Percentiles rank a stretch among this genome's conserved stretches.
These are phyloP conservation scores for Oldenlandia corymbosa DNA, from an alignment of 257 asterid genomes.

Conservation along the genomic window DNA sequence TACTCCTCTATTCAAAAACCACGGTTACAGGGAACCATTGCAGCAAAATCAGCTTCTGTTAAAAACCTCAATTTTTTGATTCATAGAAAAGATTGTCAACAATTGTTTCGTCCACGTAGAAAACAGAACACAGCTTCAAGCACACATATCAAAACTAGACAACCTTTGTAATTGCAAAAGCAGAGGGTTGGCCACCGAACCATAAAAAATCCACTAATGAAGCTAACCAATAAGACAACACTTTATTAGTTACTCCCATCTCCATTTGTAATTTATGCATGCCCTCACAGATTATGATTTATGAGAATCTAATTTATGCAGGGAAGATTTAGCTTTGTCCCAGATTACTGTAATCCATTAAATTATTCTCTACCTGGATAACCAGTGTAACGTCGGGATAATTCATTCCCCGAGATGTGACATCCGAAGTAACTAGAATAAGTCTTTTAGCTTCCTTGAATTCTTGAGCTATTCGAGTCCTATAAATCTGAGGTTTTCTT, in stretches of 20 bases:
- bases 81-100: neutral
- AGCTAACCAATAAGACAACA: neutral
- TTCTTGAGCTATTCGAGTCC: constrained; percentile 74
- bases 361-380: constrained; percentile 56
- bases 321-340: neutral
- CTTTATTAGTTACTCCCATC: neutral
- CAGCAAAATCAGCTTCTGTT: too few species aligned
- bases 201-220: neutral
- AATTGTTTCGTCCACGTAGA: neutral
- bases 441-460: constrained; percentile 69
- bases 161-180: neutral
- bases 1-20: neutral
- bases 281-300: too few species aligned
- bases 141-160: neutral
- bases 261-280: neutral
- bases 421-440: constrained; percentile 71
- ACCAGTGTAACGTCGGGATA: constrained; percentile 91
- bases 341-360: neutral
- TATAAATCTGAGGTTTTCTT: constrained; percentile 65
- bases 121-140: neutral
- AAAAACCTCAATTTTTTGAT: neutral
- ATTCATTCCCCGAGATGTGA: constrained; percentile 82
- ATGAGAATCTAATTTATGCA: neutral
- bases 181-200: neutral
- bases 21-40: neutral